Base-by-base conservation (phyloP, 75 land plant genomes). In the Cunninghamia lanceolata region DNA sequence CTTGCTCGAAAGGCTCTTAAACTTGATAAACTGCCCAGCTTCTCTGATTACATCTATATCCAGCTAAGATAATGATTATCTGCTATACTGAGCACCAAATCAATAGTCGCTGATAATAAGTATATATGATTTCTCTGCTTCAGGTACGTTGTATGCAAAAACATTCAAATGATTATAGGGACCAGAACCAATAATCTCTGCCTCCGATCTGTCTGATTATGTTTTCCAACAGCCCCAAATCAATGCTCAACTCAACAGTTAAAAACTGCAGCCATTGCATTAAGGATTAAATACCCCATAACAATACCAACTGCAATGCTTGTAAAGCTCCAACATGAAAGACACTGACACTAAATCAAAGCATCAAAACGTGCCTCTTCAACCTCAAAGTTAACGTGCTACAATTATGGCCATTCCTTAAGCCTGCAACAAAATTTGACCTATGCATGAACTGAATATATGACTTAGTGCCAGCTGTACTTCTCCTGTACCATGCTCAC, bases 401-500 rank as follows among this genome's bases (percentile, higher is more conserved):
- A 32, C 4, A 10, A 32, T 47, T 80, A 34, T 54, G 30, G 6
- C 28, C 47, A 14, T 83, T 35, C 6, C 46, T 83, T 32, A 83
- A 34, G 66, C 56, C 42, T 83, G 84, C 25, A 83, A 63, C 54
- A 83, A 83, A 54, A 94, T 86, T 63, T 96, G 97, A 34, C 97
- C 97, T 89, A 95, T 91, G 56, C 89, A 93, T 16, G 93, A 90
- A 40, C 86, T 84, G 70, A 95, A 91, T 28, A 95, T 90, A 75
- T 88, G 83, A 82, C 90, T 89, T 47, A 94, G 83, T 30, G 87
- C 89, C n/a, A 43, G 83, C 86, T 91, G 97, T 39, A 95, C 94
- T 86, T 94, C 97, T 79, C 89, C 88, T 21, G 97, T 93, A 80
- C 96, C 91, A 76, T 95, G 97, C 89, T 95, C 97, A 81, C 97